phyloP scores from a whole-genome alignment of 176 grass and related monocot genomes.

The Avena sativa region DNA sequence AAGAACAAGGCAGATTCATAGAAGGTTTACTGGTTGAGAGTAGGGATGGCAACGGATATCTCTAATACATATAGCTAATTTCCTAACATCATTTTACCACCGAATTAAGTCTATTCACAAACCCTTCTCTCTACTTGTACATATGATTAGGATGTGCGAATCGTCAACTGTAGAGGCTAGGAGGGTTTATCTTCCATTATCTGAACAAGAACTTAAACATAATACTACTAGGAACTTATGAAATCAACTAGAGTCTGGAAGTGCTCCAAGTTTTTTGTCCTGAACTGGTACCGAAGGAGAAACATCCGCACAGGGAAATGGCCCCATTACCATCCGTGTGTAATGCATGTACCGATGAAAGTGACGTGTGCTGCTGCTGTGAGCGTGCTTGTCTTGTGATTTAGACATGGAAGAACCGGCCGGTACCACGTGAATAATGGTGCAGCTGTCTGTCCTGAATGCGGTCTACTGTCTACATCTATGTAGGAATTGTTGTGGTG shows the following conservation, averaged over 20 bases:
- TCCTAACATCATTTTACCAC: too few species aligned
- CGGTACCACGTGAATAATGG: not conserved
- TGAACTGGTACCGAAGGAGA: not conserved
- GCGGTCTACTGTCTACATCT: not conserved
- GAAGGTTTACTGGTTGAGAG: not conserved
- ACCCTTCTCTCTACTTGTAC: too few species aligned
- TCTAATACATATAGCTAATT: not conserved
- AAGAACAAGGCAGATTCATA: conserved; percentile 10
- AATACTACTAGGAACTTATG: too few species aligned
- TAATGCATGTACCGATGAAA: not conserved
- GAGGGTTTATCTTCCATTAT: too few species aligned
- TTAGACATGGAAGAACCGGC: not conserved
- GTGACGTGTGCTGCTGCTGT: not conserved
- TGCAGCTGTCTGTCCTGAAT: not conserved
- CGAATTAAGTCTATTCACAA: too few species aligned
- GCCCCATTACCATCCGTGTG: not conserved
- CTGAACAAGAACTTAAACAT: too few species aligned
- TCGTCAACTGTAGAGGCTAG: too few species aligned
- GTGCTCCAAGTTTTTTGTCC: not conserved
- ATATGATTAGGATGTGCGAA: too few species aligned
- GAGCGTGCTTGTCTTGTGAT: not conserved
- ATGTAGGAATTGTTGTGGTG: not conserved
- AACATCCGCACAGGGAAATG: not conserved
- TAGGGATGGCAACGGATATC: too few species aligned
- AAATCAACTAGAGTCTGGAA: too few species aligned